Percentiles rank a stretch among this genome's conserved stretches.
Conservation (phyloP, 257 asterid species). For the Solanum appendiculatum region DNA sequence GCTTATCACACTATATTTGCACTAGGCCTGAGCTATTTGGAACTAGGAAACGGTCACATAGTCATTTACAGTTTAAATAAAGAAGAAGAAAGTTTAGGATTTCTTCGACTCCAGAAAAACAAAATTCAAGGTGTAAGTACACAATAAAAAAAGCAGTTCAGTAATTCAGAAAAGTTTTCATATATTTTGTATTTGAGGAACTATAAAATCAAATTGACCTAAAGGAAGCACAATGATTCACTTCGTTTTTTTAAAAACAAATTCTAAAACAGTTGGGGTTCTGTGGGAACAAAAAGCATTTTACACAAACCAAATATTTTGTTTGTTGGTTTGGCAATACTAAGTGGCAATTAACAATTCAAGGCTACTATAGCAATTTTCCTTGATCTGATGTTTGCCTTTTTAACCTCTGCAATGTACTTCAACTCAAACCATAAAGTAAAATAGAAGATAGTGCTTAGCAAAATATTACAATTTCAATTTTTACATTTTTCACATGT, state of each 20-base stretch:
- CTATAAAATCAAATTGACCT: background rate
- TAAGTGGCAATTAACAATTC: background rate
- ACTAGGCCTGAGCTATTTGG: background rate
- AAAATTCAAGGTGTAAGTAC: background rate
- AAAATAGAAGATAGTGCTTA: background rate
- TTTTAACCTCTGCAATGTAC: too few relatives aligned
- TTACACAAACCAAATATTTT: background rate
- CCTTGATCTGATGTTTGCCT: too few relatives aligned
- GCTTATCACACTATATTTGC: too few relatives aligned
- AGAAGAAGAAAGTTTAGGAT: background rate
- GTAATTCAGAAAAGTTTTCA: too few relatives aligned
- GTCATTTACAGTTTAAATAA: background rate
- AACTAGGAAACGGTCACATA: background rate
- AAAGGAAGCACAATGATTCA: background rate
- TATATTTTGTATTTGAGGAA: too few relatives aligned
- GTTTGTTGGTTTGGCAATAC: background rate
- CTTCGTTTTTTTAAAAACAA: too few relatives aligned
- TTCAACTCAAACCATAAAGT: background rate
- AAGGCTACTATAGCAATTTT: background rate
- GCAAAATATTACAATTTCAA: too few relatives aligned
- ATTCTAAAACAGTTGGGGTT: too few relatives aligned
- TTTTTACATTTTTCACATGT: too few relatives aligned
- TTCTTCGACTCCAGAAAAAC: background rate
- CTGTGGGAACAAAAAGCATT: too few relatives aligned
- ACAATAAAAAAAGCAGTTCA: too few relatives aligned